Base-by-base conservation (phyloP, 345 rosid species). In the Toxicodendron radicans region DNA sequence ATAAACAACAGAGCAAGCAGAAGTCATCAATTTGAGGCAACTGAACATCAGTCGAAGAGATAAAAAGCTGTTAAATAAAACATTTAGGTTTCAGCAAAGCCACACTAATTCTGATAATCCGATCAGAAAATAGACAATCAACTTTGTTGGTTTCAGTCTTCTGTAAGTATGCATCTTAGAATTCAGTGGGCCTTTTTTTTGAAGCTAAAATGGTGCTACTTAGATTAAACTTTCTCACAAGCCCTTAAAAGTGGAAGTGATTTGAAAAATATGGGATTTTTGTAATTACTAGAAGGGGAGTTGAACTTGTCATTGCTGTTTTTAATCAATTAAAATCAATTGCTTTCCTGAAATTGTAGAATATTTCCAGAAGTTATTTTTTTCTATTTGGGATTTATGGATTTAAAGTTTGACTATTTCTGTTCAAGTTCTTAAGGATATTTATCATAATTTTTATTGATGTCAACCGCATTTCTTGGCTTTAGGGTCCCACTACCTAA, bases 401-500 rank as follows among this genome's bases (percentile, higher is more conserved):
- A 49, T 23, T 17, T 16, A 10, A 48, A 27, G 30, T 27, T 27
- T 27, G 30, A 27, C 30, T 27, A 27, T 27, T 27, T 27, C 30
- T 2, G 30, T 27, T 27, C 43, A 20, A 30, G 18, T 24, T 27
- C 2, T 11, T 57, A 49, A 20, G 21, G 33, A 33, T 59, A 30
- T 49, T 71, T 60, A 18, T 46, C n/a, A 3, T n/a, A 64, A n/a
- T 70, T 20, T n/a, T 41, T 57, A 4, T 20, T 71, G 66, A 69
- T 79, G 68, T 54, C 52, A 66, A 51, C 18, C 56, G 13, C 53
- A 69, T 74, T 30, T 68, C 53, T 72, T 72, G n/a, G 52, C 57
- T 78, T 76, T 85, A 95, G 99, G 87, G 98, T 95, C 79, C 84
- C 89, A 70, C 92, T 95, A 66, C 87, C 89, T 38, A 89, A 83